Base-by-base conservation (phyloP, 352 stramenopile genomes). In the Globisporangium paddicum region DNA sequence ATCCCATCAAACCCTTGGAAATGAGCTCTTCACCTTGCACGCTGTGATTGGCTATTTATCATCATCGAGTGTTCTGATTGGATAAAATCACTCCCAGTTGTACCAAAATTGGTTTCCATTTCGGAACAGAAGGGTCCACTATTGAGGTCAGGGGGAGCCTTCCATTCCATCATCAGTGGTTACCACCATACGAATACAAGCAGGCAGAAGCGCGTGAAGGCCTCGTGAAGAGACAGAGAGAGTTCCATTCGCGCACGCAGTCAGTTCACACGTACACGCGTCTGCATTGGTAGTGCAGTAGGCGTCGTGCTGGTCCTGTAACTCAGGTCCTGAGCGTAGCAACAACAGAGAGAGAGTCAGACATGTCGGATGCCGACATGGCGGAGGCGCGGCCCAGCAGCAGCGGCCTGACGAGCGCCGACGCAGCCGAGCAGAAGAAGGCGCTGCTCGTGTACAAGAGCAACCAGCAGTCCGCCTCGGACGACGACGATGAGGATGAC, bases 391-490 rank as follows among this genome's bases (percentile, higher is more conserved):
- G 23, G 38, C 23, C 10, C 19, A 41, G 16, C 25, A 3, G 28
- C 40, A n/a, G 55, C 35, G 25, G 64, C n/a, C n/a, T 41, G 60
- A 41, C 67, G 41, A 30, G 18, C 10, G 35, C 55, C 42, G 66
- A 73, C 38, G 65, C 71, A 44, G 81, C 71, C 37, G 79, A 90
- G 69, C 73, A 76, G 58, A 89, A 87, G 74, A 92, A 89, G 67
- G 78, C 82, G 63, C 64, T 92, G 55, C 66, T 92, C 26, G 79
- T 90, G 60, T 92, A 83, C 68, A 89, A 87, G 65, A 82, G 67
- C 62, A 86, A 87, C 47, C 76, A 85, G 45, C 73, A 78, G 52
- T 86, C 79, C 7, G 73, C 61, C 1, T 85, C 75, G 0, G 80
- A 90, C 50, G 76, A 87, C 38, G 80, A 84, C 18, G 69, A 85